Evolutionary conservation across 2,329 filamentous ascomycete species (phyloP), one percentile per base, ranked within the genome.

Genomic region (Cladophialophora bantiana): DNA sequence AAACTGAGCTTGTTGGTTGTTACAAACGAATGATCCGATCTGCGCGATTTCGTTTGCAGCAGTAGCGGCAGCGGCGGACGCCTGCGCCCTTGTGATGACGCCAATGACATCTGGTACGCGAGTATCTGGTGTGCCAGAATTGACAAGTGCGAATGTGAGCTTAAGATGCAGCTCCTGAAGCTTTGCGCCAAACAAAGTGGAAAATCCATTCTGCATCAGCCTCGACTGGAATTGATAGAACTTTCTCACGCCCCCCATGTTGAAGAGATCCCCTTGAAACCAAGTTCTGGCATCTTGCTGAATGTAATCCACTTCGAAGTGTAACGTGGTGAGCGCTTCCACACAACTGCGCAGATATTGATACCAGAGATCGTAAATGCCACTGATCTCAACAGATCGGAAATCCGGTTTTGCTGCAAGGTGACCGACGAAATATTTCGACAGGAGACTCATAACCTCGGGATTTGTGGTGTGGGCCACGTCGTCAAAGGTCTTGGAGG

Each of bases 311-410:
- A 65, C 62, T 45, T 68, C 66, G 66, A 68, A 68, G n/a, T 52
- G 59, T 15, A 68, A 48, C 7, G 66, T 65, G 36, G 66, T 68
- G 2, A 68, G 48, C 13, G 56, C 64, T 54, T 68, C 66, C 7
- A 68, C 66, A 20, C 62, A 64, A 48, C 54, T 65, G 50, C 62
- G 66, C 5, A 68, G 59, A 36, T 68, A 65, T 32, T 65, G 56
- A 54, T 62, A 62, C 66, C 66, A 68, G 36, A 63, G 54, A 57
- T 65, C 66, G 20, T 68, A 65, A 15, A 68, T 64, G n/a, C n/a
- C 53, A 15, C 66, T 60, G 42, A 65, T 57, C 4, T 68, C 62
- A 20, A 20, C 32, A 7, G 62, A 62, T 6, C 62, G 40, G 54
- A 62, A 62, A 18, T 56, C 59, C n/a, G 62, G 66, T 32, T 65